Conservation (phyloP, 2,329 filamentous ascomycete species). For the Fusarium heterosporum region DNA sequence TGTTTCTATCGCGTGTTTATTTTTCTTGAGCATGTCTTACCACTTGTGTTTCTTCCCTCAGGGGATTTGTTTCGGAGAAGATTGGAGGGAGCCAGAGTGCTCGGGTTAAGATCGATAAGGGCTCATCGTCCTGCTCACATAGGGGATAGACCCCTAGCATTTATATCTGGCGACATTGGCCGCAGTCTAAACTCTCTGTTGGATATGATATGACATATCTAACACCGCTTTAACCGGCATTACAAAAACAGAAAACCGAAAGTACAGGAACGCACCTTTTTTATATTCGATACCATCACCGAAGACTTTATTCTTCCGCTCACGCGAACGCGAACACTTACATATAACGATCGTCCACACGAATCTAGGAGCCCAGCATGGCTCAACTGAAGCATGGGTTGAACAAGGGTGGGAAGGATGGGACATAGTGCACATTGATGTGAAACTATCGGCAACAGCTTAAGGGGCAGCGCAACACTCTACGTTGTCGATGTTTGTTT, state of each 20-base stretch:
- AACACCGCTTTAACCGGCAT: neutral
- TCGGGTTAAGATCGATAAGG: conserved; percentile 9
- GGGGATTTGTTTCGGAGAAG: neutral
- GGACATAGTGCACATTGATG: conserved; percentile 12
- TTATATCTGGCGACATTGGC: conserved; percentile 4
- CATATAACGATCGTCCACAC: conserved; percentile 38
- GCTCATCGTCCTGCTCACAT: conserved; percentile 22
- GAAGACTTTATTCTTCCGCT: conserved; percentile 50
- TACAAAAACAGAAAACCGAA: conserved; percentile 1
- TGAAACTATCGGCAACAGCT: conserved; percentile 23
- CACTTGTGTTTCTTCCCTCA: conserved; percentile 26
- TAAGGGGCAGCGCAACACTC: conserved; percentile 28
- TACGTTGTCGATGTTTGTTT: conserved; percentile 30
- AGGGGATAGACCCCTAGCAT: conserved; percentile 6
- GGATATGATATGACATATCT: neutral
- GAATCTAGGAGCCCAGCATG: conserved; percentile 21
- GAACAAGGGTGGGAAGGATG: conserved; percentile 16
- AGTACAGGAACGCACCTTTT: conserved; percentile 24
- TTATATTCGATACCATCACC: conserved; percentile 42
- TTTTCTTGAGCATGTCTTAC: conserved; percentile 25
- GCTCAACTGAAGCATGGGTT: conserved; percentile 6
- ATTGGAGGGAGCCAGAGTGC: conserved; percentile 9
- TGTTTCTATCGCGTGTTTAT: conserved; percentile 12
- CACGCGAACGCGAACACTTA: conserved; percentile 49
- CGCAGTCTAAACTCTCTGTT: conserved; percentile 11